Evolutionary conservation across 164 flowering plant genomes (phyloP), one percentile per base, ranked within the genome.

Genomic region (Vitis riparia): DNA sequence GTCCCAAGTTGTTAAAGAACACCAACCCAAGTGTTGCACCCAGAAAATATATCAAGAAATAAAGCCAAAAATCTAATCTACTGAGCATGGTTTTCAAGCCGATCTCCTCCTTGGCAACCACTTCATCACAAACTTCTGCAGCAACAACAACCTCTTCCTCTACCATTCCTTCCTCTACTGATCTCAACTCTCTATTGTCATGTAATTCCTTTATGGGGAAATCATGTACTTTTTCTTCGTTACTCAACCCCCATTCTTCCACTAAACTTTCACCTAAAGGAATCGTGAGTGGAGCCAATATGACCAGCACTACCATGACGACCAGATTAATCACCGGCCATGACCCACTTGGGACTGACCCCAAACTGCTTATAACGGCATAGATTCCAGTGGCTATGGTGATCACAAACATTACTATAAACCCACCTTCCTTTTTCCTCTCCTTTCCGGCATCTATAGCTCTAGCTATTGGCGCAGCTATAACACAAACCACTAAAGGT

Each of bases 1-100:
- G 99, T 14, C 99, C 99, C 81, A 95, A 71, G 72, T 95, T 91
- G 69, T 91, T 93, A 76, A 91, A 49, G 66, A 70, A 95, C 47
- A 91, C 99, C 65, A 93, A 23, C 52, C 99, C 99, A 44, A 95
- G 72, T 4, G 99, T 88, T 12, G 87, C 91, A 56, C 99, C 97
- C 47, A 69, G 86, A 27, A 93, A 62, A 67, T 95, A 93, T 1
- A 84, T 82, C n/a, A 83, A 84, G 57, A 89, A 88, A 74, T 95
- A 95, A n/a, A 95, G 51, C 99, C 99, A 95, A 77, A 95, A 95
- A n/a, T 93, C 86, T 51, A 91, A 59, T 66, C 86, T 88, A 70
- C 17, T 75, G 16, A 93, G 2, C 97, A 95, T 87, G 76, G 55
- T 8, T 63, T 47, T 80, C 64, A 75, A 87, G 37, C 89, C 89